phyloP scores from a whole-genome alignment of 2,329 filamentous ascomycete species.

The Penicillium fuscoglaucum region DNA sequence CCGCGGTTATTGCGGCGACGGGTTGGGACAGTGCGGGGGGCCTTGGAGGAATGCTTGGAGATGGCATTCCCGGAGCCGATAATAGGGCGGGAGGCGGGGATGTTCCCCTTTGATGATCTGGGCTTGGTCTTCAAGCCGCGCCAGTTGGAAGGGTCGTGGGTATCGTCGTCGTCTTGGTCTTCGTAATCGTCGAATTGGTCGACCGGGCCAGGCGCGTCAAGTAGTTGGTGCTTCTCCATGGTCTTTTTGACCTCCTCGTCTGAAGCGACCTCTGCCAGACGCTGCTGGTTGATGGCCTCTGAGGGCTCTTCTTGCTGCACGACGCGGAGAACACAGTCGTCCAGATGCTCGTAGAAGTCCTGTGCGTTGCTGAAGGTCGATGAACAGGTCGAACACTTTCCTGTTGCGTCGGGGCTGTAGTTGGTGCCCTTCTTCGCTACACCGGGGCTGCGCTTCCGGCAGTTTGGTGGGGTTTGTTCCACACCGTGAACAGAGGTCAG shows the following conservation, averaged over 20 bases:
- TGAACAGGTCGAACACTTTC: constrained; percentile 90
- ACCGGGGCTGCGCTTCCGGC: constrained; percentile 68
- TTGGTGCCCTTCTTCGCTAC: constrained; percentile 64
- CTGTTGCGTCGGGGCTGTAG: constrained; percentile 74
- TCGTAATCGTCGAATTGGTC: constrained; percentile 54
- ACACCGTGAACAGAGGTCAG: constrained; percentile 87
- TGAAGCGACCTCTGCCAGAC: constrained; percentile 59
- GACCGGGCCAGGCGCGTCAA: constrained; percentile 49
- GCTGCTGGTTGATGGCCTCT: constrained; percentile 58
- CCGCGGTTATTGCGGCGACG: constrained; percentile 86
- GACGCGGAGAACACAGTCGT: constrained; percentile 65
- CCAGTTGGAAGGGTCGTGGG: constrained; percentile 48
- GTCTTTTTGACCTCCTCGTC: constrained; percentile 59
- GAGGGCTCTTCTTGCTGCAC: constrained; percentile 60
- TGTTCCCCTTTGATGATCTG: constrained; percentile 54
- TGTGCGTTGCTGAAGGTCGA: constrained; percentile 81
- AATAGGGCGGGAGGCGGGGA: constrained; percentile 51
- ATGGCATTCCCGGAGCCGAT: constrained; percentile 49
- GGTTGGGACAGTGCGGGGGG: constrained; percentile 61
- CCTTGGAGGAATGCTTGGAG: constrained; percentile 50
- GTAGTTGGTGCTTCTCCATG: constrained; percentile 58
- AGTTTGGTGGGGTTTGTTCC: constrained; percentile 89
- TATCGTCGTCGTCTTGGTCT: constrained; percentile 58
- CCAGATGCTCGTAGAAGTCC: constrained; percentile 96
- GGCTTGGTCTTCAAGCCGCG: constrained; percentile 49